Base-by-base conservation (phyloP, 805 yeast genomes). In the Nakazawaea sp. region DNA sequence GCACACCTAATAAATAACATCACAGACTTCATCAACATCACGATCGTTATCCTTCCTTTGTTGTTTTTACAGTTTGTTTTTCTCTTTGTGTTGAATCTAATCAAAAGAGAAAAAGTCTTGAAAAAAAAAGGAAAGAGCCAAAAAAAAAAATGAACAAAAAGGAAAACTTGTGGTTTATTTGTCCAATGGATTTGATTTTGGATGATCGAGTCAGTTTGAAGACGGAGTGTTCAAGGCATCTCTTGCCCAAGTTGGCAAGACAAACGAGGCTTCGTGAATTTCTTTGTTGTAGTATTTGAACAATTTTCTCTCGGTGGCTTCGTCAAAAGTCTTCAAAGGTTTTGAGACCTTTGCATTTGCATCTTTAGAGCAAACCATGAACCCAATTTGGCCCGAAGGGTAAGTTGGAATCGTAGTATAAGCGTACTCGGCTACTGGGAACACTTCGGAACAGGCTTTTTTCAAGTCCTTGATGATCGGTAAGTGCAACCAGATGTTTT, bases 351-450 rank as follows among this genome's bases (percentile, higher is more conserved):
- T 56, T 17, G 66, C 61, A 1, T 52, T 29, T 1, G 61, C 46
- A 50, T 79, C 72, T 51, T 78, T 80, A 29, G 81, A 68, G 43
- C 90, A 83, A 17, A 84, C 72, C 55, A 86, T 68, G 39, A 86
- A 64, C 1, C 95, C 95, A 45, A 86, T 68, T 58, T 85, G 95
- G 12, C 96, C 96, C 6, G 90, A 80, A 3, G 96, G 85, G 58
- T 86, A 86, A 11, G 86, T 75, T 27, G 96, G 96, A 58, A 86
- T 86, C 48, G 85, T 81, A 43, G 90, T 81, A 56, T 82, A 85
- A 46, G 83, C 70, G 53, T 82, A 81, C 46, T 70, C 63, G 3
- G 79, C 82, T 40, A 68, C 69, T 11, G 72, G 65, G 53, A 83
- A 83, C 2, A 81, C 85, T 15, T 58, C 52, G 18, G 58, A 50